phyloP scores from a whole-genome alignment of 495 filamentous ascomycete genomes.

The Neurospora sp. region DNA sequence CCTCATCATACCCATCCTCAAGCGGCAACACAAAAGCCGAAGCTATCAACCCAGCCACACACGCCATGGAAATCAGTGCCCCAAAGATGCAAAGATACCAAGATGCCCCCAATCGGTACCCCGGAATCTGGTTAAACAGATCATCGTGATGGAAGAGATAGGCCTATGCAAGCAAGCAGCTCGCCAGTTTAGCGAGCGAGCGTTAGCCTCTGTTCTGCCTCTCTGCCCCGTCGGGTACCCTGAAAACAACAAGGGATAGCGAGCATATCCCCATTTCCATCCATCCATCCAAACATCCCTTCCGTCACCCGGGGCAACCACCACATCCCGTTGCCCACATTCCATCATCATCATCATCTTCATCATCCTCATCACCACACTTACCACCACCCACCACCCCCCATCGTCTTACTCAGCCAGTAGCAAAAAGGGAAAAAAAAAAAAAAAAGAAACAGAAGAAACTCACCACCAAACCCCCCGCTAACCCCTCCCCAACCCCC shows the following conservation, averaged over 20 bases:
- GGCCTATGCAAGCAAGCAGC: slow-evolving; percentile 40
- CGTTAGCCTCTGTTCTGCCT: not conserved
- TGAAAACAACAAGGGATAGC: not conserved
- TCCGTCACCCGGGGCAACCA: not conserved
- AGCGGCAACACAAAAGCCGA: slow-evolving; percentile 59
- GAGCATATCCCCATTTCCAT: not conserved
- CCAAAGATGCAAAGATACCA: slow-evolving; percentile 70
- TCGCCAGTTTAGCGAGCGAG: not conserved
- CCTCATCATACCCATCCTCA: slow-evolving; percentile 51
- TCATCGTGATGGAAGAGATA: slow-evolving; percentile 80
- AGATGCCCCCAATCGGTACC: slow-evolving; percentile 70
- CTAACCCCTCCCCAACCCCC: slow-evolving; percentile 48
- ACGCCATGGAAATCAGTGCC: slow-evolving; percentile 54
- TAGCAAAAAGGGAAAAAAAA: not conserved
- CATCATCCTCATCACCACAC: not conserved
- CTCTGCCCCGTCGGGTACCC: not conserved
- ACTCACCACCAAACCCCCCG: slow-evolving; percentile 67
- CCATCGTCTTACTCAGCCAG: not conserved
- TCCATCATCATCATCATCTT: not conserved
- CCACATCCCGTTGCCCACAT: slow-evolving; percentile 2
- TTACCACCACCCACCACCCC: not conserved
- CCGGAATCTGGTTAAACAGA: slow-evolving; percentile 60
- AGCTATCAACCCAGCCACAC: slow-evolving; percentile 49
- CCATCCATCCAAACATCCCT: not conserved
- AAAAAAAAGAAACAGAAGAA: slow-evolving; percentile 27